These are phyloP conservation scores for Kluyveromyces starmeri DNA, from an alignment of 805 yeast species.

Conservation along the genomic window DNA sequence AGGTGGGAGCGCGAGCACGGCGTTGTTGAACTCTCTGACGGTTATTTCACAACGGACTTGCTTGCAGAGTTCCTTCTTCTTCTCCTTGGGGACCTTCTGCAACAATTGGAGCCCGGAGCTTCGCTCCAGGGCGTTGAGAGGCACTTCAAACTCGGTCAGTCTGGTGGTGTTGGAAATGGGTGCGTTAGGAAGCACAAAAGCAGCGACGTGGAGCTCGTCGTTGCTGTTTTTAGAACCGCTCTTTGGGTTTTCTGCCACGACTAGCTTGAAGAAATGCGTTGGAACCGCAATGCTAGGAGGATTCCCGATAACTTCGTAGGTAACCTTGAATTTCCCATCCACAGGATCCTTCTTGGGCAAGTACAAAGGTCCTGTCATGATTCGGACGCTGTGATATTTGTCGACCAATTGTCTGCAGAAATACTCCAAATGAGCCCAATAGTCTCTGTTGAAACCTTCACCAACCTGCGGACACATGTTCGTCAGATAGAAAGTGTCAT, in stretches of 20 bases:
- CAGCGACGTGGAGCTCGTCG: slow-evolving; percentile 60
- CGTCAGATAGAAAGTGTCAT: slow-evolving; percentile 82
- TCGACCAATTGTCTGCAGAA: slow-evolving; percentile 71
- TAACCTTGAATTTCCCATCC: slow-evolving; percentile 79
- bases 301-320: slow-evolving; percentile 89
- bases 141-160: slow-evolving; percentile 71
- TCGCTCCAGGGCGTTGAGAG: slow-evolving; percentile 81
- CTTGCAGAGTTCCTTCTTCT: slow-evolving; percentile 58
- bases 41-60: slow-evolving; percentile 74
- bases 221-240: slow-evolving; percentile 21
- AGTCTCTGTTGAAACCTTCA: slow-evolving; percentile 92
- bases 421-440: slow-evolving; percentile 96
- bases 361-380: slow-evolving; percentile 90
- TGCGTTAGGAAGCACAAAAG: slow-evolving; percentile 91
- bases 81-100: slow-evolving; percentile 51
- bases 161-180: slow-evolving; percentile 63
- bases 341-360: slow-evolving; percentile 62
- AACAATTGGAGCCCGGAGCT: slow-evolving; percentile 79
- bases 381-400: slow-evolving; percentile 66
- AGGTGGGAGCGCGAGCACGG: slow-evolving; percentile 6
- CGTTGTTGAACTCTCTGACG: slow-evolving; percentile 67
- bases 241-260: slow-evolving; percentile 67
- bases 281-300: slow-evolving; percentile 97
- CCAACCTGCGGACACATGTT: slow-evolving; percentile 98
- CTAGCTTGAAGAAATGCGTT: slow-evolving; percentile 87